Conservation (phyloP, 1,284 basidiomycete species). For the Hemileia vastatrix region DNA sequence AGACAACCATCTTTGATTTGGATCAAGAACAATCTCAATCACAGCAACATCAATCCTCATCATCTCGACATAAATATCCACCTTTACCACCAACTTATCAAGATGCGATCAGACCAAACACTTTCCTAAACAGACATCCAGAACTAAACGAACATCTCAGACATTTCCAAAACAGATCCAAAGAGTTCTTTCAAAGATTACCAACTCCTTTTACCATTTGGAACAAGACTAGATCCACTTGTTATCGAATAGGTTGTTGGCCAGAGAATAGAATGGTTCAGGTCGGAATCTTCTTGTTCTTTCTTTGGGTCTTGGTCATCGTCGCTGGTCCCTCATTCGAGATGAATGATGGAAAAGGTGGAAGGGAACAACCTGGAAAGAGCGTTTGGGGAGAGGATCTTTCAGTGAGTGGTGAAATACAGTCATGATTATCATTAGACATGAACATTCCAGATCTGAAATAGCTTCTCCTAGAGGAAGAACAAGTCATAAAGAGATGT, state of each 20-base stretch:
- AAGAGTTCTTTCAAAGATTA: slow-evolving; percentile 26
- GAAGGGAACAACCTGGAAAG: background rate
- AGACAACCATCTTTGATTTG: slow-evolving; percentile 25
- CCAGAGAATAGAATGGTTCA: slow-evolving; percentile 33
- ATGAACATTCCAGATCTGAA: no score
- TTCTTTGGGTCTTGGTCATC: slow-evolving; percentile 34
- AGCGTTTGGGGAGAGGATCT: background rate
- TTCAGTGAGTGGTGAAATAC: background rate
- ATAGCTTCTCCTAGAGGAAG: no score
- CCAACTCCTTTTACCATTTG: slow-evolving; percentile 26
- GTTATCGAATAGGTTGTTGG: slow-evolving; percentile 27
- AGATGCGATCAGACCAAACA: slow-evolving; percentile 28
- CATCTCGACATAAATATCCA: slow-evolving; percentile 27
- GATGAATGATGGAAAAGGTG: background rate
- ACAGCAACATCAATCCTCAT: background rate
- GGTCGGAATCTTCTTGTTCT: slow-evolving; percentile 32
- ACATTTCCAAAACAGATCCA: slow-evolving; percentile 27
- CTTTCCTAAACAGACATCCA: slow-evolving; percentile 20
- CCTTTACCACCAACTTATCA: slow-evolving; percentile 34
- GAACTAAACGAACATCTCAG: slow-evolving; percentile 28
- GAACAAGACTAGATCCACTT: slow-evolving; percentile 23
- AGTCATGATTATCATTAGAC: no score
- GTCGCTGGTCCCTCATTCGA: slow-evolving; percentile 26
- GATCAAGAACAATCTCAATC: slow-evolving; percentile 14
- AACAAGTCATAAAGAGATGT: no score